Evolutionary conservation across 352 stramenopile genomes (phyloP), one percentile per base, ranked within the genome.

Genomic region (Pythium chondricola): DNA sequence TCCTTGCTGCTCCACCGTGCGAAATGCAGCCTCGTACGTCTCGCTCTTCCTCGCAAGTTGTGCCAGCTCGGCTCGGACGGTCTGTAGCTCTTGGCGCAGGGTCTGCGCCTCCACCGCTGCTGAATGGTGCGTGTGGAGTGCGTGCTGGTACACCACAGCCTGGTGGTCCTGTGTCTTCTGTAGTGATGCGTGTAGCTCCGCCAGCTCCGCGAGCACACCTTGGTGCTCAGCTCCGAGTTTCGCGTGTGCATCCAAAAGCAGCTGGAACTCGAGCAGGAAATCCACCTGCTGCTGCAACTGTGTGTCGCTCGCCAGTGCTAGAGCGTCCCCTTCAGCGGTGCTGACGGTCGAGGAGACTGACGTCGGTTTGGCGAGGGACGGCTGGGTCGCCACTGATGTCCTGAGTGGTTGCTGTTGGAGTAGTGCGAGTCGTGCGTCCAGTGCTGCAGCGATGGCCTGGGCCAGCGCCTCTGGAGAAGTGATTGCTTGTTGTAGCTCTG

Each of bases 101-200:
- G 74, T 37, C 30, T 56, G 52, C 1, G 44, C 48, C 27, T 72
- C 67, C 14, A 77, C 70, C 18, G 67, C 61, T 22, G 62, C 67
- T 3, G 61, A 48, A 18, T 71, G 36, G 33, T 84, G 73, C 44
- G 84, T 62, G 45, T 85, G 62, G 46, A 86, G 81, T 22, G 85
- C 79, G 40, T 88, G 79, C 43, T 81, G 65, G 37, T 89, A 89
- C 31, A 88, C 47, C 2, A 92, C 30, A 5, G 65, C 80, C 40
- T 92, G 75, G 36, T 92, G 75, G 43, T 92, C 80, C 65, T 77
- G 77, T 5, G 84, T 47, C 1, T 69, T 65, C 39, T 71, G 60
- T 39, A 85, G 76, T 0, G 74, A 58, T n/a, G 60, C 52, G 57
- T 88, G 73, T 32, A 87, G 71, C 8, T 74, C 45, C 17, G 46